Percentiles rank a stretch among this genome's conserved stretches.
Evolutionary conservation across 108 stramenopile genomes (phyloP).

Genomic region (Seminavis robusta): DNA sequence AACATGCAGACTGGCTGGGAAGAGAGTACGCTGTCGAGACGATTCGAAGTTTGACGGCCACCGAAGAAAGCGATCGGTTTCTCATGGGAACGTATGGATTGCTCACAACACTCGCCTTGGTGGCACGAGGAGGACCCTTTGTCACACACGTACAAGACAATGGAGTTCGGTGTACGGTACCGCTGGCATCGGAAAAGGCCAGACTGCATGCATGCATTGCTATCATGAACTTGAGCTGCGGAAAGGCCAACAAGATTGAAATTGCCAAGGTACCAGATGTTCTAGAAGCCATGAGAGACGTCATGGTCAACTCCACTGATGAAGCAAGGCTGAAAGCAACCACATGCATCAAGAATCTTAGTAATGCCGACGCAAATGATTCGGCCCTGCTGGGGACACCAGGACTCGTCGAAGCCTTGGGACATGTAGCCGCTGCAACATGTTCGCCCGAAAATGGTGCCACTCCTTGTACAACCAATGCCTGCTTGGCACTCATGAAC

Average conservation of each 20-base stretch:
- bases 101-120: slow-evolving; percentile 70
- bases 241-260: slow-evolving; percentile 55
- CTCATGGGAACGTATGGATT: slow-evolving; percentile 74
- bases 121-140: slow-evolving; percentile 84
- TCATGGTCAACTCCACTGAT: slow-evolving; percentile 40
- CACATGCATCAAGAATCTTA: slow-evolving; percentile 52
- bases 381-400: slow-evolving; percentile 38
- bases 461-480: slow-evolving; percentile 50
- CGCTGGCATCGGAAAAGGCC: slow-evolving; percentile 49
- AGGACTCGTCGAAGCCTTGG: slow-evolving; percentile 44
- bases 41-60: slow-evolving; percentile 81
- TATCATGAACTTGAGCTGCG: slow-evolving; percentile 70
- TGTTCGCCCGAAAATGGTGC: too few species aligned
- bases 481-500: slow-evolving; percentile 66
- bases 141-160: slow-evolving; percentile 35
- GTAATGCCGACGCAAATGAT: slow-evolving; percentile 55
- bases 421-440: slow-evolving; percentile 35
- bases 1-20: slow-evolving; percentile 65
- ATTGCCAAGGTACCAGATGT: slow-evolving; percentile 40
- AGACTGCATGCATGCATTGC: slow-evolving; percentile 62
- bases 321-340: slow-evolving; percentile 62
- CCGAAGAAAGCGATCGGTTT: slow-evolving; percentile 82
- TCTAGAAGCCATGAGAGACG: slow-evolving; percentile 55
- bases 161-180: too few species aligned
- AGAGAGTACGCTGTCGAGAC: slow-evolving; percentile 89